phyloP scores from a whole-genome alignment of 1,139 yeast genomes.

The Arxiozyma telluris region DNA sequence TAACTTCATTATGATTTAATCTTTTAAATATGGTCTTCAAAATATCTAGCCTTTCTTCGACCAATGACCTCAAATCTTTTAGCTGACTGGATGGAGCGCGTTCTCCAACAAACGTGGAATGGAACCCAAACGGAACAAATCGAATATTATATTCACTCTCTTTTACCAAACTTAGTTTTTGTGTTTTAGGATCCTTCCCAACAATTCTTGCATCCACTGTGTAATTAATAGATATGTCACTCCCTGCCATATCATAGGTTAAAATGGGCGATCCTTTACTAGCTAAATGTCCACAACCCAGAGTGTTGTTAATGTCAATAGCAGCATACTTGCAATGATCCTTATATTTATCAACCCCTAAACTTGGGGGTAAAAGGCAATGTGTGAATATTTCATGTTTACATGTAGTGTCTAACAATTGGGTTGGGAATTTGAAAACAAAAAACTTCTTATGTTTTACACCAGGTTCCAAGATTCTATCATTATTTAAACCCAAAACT shows the following conservation, averaged over 20 bases:
- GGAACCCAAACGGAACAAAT: constrained; percentile 34
- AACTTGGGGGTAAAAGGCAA: constrained; percentile 54
- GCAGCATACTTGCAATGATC: constrained; percentile 29
- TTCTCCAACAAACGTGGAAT: constrained; percentile 14
- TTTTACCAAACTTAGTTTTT: constrained; percentile 20
- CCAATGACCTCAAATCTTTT: constrained; percentile 11
- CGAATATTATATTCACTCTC: constrained; percentile 29
- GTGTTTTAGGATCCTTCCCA: constrained; percentile 19
- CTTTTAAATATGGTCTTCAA: constrained; percentile 16
- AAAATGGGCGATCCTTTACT: constrained; percentile 34
- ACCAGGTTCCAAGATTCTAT: constrained; percentile 43
- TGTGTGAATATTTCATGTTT: constrained; percentile 47
- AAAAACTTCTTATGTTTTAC: constrained; percentile 52
- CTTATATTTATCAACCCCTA: constrained; percentile 46
- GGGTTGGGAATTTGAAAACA: constrained; percentile 53
- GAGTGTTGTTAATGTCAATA: constrained; percentile 25
- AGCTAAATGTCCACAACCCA: constrained; percentile 37
- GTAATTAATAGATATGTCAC: constrained; percentile 27
- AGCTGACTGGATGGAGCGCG: constrained; percentile 14
- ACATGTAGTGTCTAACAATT: constrained; percentile 50
- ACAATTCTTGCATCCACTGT: constrained; percentile 28
- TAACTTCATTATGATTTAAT: constrained; percentile 16
- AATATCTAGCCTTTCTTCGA: constrained; percentile 19
- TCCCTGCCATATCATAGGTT: constrained; percentile 31
- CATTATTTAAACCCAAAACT: constrained; percentile 43